Evolutionary conservation across 176 grass and related monocot genomes (phyloP).

Genomic region (Avena atlantica): DNA sequence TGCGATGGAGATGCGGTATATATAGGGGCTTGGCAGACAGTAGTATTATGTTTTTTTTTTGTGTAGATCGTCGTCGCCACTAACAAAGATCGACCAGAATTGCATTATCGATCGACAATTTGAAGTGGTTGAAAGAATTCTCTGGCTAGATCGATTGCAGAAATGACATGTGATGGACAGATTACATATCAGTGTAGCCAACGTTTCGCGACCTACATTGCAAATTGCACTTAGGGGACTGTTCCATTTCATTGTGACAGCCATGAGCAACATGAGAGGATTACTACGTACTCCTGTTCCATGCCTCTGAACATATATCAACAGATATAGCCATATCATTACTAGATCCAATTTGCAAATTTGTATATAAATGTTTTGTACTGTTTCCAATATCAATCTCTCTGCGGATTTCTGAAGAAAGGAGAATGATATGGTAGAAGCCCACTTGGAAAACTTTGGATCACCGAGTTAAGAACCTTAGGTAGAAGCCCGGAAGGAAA

Average conservation of each 20-base stretch:
- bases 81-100: neutral
- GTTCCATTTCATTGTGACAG: neutral
- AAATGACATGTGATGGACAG: constrained; percentile 16
- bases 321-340: neutral
- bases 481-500: too few species aligned
- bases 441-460: too few species aligned
- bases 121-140: neutral
- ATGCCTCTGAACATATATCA: neutral
- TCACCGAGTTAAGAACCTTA: too few species aligned
- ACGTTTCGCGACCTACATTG: neutral
- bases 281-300: neutral
- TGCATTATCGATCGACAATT: neutral
- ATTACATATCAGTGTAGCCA: neutral
- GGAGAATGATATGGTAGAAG: neutral
- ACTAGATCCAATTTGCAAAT: neutral
- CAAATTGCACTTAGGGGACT: neutral
- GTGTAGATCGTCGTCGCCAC: neutral
- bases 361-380: neutral
- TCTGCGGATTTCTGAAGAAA: neutral
- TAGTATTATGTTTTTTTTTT: neutral
- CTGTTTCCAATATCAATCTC: neutral
- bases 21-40: constrained; percentile 17
- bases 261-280: neutral
- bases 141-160: neutral
- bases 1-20: constrained; percentile 1